Base-by-base conservation (phyloP, 805 yeast genomes). In the Pichia kluyveri region DNA sequence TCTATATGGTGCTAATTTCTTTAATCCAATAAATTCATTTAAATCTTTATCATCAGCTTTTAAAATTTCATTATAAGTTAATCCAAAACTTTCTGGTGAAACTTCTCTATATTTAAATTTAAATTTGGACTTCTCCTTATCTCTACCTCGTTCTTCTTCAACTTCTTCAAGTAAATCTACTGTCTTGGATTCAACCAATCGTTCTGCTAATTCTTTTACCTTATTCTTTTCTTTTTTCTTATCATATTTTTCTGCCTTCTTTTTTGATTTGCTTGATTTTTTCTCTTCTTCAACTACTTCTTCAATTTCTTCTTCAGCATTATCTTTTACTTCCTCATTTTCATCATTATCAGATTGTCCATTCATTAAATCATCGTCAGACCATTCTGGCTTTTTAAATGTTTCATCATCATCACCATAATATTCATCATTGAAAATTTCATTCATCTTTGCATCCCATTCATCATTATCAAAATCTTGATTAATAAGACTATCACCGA, bases 1-100 rank as follows among this genome's bases (percentile, higher is more conserved):
- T 63, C 96, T 80, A 64, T 86, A 93, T 30, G 98, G 91, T 0
- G 98, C 97, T 55, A 93, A 80, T 65, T 90, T 90, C 71, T 91
- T 91, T 58, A 93, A 69, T 23, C 96, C 93, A 49, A 89, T 82
- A 59, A 74, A 89, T 48, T 82, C 83, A 66, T 93, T 93, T 65
- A 93, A 72, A 43, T 83, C 85, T 51, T 76, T 73, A 63, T 93
- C 99, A 60, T 86, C 91, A 14, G 99, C 99, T 50, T 87, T 69
- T 46, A 93, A 71, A 43, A 93, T 93, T 58, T 93, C 99, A 53
- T 93, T 75, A 0, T 93, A 76, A 0, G 86, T 73, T 43, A 93
- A 72, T 12, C 98, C 98, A 68, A 78, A 93, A 10, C 89, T 70
- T 59, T 93, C 98, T 9, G 99, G 97, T 1, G 96, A 89, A 5